Conservation (phyloP, 257 asterid genomes). For the Solanum sejunctum region DNA sequence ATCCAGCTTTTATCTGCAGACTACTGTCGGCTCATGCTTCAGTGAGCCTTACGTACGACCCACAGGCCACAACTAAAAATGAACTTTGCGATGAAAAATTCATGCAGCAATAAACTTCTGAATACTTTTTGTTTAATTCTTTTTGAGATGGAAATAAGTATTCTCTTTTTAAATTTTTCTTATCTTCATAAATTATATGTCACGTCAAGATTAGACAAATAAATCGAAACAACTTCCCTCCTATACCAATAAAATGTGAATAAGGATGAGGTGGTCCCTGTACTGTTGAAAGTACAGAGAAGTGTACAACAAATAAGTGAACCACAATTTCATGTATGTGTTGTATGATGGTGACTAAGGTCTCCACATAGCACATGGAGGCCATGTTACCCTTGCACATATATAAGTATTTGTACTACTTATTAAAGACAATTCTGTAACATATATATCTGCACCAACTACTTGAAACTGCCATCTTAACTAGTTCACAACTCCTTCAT, state of each 20-base stretch:
- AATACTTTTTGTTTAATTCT: too few species aligned
- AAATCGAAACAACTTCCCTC: background rate
- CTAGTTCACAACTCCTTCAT: background rate
- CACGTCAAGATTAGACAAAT: too few species aligned
- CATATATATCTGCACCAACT: slow-evolving; percentile 21
- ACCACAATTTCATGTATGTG: background rate
- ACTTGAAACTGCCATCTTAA: slow-evolving; percentile 13
- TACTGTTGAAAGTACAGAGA: slow-evolving; percentile 1
- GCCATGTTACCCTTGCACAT: slow-evolving; percentile 61
- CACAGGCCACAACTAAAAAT: background rate
- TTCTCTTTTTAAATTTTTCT: too few species aligned
- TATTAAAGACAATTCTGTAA: background rate
- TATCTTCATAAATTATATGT: too few species aligned
- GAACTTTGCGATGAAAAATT: background rate
- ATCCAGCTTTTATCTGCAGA: background rate
- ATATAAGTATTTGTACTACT: too few species aligned
- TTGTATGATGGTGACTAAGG: slow-evolving; percentile 31
- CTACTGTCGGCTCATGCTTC: background rate
- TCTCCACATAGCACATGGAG: slow-evolving; percentile 55
- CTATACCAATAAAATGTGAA: background rate
- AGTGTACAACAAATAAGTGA: slow-evolving; percentile 6
- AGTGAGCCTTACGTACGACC: background rate
- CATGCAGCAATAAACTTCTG: too few species aligned
- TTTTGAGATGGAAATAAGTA: too few species aligned
- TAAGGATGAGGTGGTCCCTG: background rate